These are phyloP conservation scores for Fusarium goolgardi DNA, from an alignment of 2,329 filamentous ascomycete genomes.

Conservation along the genomic window DNA sequence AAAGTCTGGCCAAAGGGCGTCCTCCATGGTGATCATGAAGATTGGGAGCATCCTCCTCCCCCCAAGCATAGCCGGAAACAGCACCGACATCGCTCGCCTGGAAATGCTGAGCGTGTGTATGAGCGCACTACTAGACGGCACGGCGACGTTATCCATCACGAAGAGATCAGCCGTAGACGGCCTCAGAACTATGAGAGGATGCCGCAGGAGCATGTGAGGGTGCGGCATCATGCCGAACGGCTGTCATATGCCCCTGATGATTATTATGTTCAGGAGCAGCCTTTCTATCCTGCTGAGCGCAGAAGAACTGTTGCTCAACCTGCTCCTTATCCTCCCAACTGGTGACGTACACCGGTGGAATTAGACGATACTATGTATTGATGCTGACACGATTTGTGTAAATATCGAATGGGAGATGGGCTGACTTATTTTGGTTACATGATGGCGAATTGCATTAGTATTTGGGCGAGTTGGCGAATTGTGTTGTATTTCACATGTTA, in stretches of 20 bases:
- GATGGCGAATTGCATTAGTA: background rate
- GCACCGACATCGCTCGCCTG: constrained; percentile 26
- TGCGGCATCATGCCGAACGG: constrained; percentile 14
- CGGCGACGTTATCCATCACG: constrained; percentile 37
- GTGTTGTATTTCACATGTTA: constrained; percentile 7
- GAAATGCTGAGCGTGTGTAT: constrained; percentile 23
- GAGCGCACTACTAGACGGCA: constrained; percentile 31
- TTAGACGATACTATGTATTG: background rate
- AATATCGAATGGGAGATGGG: background rate
- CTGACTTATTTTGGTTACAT: background rate
- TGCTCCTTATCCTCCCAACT: constrained; percentile 28
- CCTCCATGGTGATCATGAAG: constrained; percentile 46
- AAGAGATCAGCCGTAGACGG: constrained; percentile 35
- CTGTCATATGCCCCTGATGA: constrained; percentile 38
- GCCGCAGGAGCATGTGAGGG: constrained; percentile 29
- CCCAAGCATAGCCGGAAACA: constrained; percentile 33
- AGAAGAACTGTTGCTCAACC: constrained; percentile 31
- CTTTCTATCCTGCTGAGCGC: constrained; percentile 36
- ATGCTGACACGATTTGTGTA: constrained; percentile 1
- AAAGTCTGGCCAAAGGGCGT: constrained; percentile 53
- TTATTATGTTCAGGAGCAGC: constrained; percentile 30
- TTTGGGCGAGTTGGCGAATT: constrained; percentile 13
- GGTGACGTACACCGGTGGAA: background rate
- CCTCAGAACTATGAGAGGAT: constrained; percentile 37
- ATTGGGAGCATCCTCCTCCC: constrained; percentile 44